These are phyloP conservation scores for Limnanthes douglasii DNA, from an alignment of 345 rosid species.

Conservation along the genomic window DNA sequence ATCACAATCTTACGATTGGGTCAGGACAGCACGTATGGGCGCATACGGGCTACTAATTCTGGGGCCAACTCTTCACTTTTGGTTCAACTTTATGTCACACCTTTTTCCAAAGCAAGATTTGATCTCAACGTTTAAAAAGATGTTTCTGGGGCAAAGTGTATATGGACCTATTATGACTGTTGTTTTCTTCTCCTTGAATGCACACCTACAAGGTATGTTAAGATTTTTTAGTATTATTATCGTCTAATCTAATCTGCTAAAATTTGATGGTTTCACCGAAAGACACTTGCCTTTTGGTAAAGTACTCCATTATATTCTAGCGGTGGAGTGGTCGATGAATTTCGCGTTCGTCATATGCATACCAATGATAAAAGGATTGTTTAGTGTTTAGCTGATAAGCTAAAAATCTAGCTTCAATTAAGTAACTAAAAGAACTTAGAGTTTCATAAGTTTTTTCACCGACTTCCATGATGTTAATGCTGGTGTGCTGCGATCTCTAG, in stretches of 20 bases:
- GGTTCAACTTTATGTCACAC: slow-evolving; percentile 74
- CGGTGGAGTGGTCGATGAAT: not conserved
- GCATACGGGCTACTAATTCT: slow-evolving; percentile 62
- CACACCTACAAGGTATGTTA: slow-evolving; percentile 53
- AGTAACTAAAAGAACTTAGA: too few species aligned
- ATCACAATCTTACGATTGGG: slow-evolving; percentile 47
- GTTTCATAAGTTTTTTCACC: too few species aligned
- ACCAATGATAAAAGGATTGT: not conserved
- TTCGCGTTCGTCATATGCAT: not conserved
- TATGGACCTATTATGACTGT: slow-evolving; percentile 78
- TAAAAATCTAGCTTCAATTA: too few species aligned
- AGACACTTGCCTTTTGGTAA: not conserved
- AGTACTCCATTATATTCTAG: not conserved
- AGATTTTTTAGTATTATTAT: too few species aligned
- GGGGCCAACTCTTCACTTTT: slow-evolving; percentile 75
- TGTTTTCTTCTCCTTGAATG: slow-evolving; percentile 68
- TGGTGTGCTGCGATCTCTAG: too few species aligned
- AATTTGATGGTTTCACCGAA: too few species aligned
- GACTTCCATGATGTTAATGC: too few species aligned
- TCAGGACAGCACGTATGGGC: slow-evolving; percentile 75
- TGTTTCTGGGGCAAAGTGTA: slow-evolving; percentile 59
- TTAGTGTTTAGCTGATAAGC: not conserved
- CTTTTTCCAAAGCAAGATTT: slow-evolving; percentile 64
- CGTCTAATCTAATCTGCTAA: too few species aligned
- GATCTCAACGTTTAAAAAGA: slow-evolving; percentile 71